Evolutionary conservation across 352 stramenopile genomes (phyloP), one percentile per base, ranked within the genome.

Genomic region (Globisporangium cederbergense): DNA sequence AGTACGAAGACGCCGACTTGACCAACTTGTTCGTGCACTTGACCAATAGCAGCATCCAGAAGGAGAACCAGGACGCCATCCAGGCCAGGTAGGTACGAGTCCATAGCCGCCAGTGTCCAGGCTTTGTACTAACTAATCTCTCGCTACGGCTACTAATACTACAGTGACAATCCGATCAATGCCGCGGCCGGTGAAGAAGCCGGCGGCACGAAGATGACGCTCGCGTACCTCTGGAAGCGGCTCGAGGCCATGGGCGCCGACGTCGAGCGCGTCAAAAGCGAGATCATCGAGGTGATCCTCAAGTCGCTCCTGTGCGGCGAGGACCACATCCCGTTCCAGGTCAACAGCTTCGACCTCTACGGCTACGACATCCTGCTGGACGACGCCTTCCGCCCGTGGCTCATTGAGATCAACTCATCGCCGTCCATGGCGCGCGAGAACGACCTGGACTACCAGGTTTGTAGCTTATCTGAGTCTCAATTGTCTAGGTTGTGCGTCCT

Each of bases 351-450:
- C 67, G 95, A 99, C 67, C 60, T 99, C 32, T 96, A 97, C 58
- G 96, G 96, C 7, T 99, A 97, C 74, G 95, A 99, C 71, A 88
- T 99, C 28, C 76, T 99, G 18, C 70, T 99, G 30, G 95, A 99
- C 71, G 67, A 82, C 9, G 65, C 87, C 11, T 83, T 97, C 42
- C 88, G 88, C 8, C 92, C 93, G 38, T 98, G 94, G 93, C 83
- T 99, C 6, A 95, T 99, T 43, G 96, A 99, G 74, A 97, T 99
- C 60, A 99, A 99, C 70, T 90, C 91, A 52, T 97, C 88, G 59
- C 96, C 96, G 25, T 97, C 88, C 10, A 90, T 99, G 77, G 88
- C 78, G 18, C 78, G 90, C 20, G 91, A 98, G 46, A 89, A 93
- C 45, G 62, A 77, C 7, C 68, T 98, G 28, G 94, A 98, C 75